Conservation (phyloP, 1,139 yeast genomes). For the Sugiyamaella novakii region DNA sequence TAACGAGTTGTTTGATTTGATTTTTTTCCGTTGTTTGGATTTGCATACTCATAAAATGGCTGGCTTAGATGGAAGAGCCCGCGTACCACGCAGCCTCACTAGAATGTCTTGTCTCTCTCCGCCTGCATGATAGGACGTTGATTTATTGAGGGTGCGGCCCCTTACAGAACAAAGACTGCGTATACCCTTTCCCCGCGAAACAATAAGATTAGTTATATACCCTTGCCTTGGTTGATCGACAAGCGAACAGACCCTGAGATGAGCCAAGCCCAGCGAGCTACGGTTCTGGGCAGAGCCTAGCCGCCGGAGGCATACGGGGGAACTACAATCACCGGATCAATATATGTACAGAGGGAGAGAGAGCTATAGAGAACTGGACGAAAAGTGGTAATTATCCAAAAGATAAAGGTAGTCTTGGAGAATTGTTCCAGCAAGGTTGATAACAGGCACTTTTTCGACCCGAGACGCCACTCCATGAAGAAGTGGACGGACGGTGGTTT, state of each 20-base stretch:
- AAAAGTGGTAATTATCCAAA: constrained; percentile 45
- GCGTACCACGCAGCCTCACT: too few species aligned
- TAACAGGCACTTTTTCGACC: constrained; percentile 39
- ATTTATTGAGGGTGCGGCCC: background rate
- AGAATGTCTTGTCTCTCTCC: too few species aligned
- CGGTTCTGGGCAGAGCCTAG: constrained; percentile 15
- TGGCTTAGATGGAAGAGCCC: too few species aligned
- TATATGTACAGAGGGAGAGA: background rate
- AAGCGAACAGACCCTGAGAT: too few species aligned
- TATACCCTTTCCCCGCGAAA: constrained; percentile 1
- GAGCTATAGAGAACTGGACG: constrained; percentile 36
- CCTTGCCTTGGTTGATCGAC: background rate
- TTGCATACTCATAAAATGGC: too few species aligned
- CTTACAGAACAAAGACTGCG: constrained; percentile 3
- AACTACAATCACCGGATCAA: too few species aligned
- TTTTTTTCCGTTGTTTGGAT: too few species aligned
- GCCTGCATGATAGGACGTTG: background rate
- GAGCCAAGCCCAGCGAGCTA: constrained; percentile 3
- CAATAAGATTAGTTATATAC: too few species aligned
- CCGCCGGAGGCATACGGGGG: constrained; percentile 18
- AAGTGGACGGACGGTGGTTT: constrained; percentile 40
- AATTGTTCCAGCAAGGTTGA: constrained; percentile 39
- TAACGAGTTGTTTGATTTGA: too few species aligned
- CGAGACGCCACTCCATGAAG: constrained; percentile 33
- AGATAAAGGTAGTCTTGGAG: constrained; percentile 45